These are phyloP conservation scores for Agroathelia rolfsii DNA, from an alignment of 1,284 basidiomycete genomes.

Conservation along the genomic window DNA sequence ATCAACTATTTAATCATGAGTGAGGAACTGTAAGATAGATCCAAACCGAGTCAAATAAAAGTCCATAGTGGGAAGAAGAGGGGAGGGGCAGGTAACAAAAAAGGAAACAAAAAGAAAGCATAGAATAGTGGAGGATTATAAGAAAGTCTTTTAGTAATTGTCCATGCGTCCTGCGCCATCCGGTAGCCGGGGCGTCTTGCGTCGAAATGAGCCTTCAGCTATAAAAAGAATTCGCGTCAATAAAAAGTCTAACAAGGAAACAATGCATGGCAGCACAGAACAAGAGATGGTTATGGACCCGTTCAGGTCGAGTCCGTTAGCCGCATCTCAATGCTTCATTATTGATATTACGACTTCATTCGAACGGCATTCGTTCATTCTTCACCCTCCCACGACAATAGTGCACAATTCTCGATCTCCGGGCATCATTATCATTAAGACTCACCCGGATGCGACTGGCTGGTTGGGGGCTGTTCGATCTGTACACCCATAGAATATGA, in stretches of 20 bases:
- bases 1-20: too few species aligned
- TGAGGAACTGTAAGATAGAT: too few species aligned
- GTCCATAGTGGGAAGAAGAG: too few species aligned
- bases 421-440: slow-evolving; percentile 17
- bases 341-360: too few species aligned
- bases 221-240: slow-evolving; percentile 15
- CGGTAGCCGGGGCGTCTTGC: slow-evolving; percentile 37
- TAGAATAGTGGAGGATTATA: too few species aligned
- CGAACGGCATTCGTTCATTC: too few species aligned
- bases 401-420: slow-evolving; percentile 13
- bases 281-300: slow-evolving; percentile 13
- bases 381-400: slow-evolving; percentile 16
- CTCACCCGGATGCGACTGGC: slow-evolving; percentile 43
- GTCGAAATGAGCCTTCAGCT: slow-evolving; percentile 44
- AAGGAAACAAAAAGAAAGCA: too few species aligned
- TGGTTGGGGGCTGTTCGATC: slow-evolving; percentile 28
- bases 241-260: slow-evolving; percentile 4
- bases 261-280: slow-evolving; percentile 15
- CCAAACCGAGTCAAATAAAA: too few species aligned
- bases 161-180: too few species aligned
- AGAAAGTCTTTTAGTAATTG: too few species aligned
- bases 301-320: slow-evolving; percentile 8
- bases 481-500: slow-evolving; percentile 15
- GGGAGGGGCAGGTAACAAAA: too few species aligned
- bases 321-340: too few species aligned